These are phyloP conservation scores for Sphagnum magellanicum DNA, from an alignment of 228 moss, liverwort and hornwort species.

Conservation along the genomic window DNA sequence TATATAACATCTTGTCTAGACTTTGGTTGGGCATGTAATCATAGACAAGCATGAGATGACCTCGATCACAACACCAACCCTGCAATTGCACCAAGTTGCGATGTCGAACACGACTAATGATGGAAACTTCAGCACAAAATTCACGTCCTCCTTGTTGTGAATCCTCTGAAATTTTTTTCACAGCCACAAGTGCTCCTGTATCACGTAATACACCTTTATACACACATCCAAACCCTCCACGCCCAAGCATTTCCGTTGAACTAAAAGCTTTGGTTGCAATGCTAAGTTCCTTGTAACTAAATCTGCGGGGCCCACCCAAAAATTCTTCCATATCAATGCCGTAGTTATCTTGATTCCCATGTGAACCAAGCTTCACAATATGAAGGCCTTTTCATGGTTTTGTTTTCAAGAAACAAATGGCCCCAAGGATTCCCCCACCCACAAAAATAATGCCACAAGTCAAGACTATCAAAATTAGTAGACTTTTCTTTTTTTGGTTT, in stretches of 20 bases:
- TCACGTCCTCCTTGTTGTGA: conserved; percentile 8
- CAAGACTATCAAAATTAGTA: too few species aligned
- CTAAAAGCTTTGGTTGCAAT: conserved; percentile 13
- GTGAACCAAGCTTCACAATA: background rate
- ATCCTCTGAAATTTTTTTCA: conserved; percentile 9
- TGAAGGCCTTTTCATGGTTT: background rate
- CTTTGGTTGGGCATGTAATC: conserved; percentile 17
- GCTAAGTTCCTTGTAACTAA: conserved; percentile 13
- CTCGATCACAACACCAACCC: conserved; percentile 16
- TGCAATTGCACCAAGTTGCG: conserved; percentile 11
- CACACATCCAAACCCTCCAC: conserved; percentile 18
- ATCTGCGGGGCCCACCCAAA: background rate
- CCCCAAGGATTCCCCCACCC: too few species aligned
- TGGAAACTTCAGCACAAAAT: conserved; percentile 12
- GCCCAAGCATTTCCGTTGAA: conserved; percentile 8
- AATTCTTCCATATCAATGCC: conserved; percentile 4
- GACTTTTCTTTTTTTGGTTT: too few species aligned
- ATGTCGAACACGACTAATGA: conserved; percentile 14
- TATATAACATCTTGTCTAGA: conserved; percentile 8
- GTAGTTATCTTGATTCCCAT: background rate
- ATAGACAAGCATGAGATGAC: conserved; percentile 13
- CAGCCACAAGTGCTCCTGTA: conserved; percentile 10
- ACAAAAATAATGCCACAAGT: too few species aligned
- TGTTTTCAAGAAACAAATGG: conserved; percentile 2
- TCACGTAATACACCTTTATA: conserved; percentile 8